phyloP scores from a whole-genome alignment of 2,329 filamentous ascomycete genomes.

The Colletotrichum theobromicola region DNA sequence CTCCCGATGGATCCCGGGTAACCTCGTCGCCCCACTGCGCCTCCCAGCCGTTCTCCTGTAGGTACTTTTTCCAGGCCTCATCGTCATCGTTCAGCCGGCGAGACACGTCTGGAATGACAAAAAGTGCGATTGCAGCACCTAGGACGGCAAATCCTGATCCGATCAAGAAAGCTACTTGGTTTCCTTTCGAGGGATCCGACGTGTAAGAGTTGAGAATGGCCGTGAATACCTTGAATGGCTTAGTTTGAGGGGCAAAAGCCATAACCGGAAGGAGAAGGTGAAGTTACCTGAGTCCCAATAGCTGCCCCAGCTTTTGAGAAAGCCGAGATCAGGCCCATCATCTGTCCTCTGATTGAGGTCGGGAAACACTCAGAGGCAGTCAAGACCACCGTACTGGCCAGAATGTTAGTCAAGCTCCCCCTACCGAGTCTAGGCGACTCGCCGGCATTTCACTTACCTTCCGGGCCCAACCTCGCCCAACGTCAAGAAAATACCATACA shows the following conservation, averaged over 20 bases:
- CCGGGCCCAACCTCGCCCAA: constrained; percentile 57
- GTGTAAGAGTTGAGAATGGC: constrained; percentile 52
- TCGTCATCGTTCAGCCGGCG: constrained; percentile 31
- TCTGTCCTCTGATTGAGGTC: constrained; percentile 53
- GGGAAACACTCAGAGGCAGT: constrained; percentile 53
- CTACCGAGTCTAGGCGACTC: not conserved
- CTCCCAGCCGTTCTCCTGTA: constrained; percentile 30
- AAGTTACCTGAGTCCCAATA: constrained; percentile 45
- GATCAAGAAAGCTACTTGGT: constrained; percentile 56
- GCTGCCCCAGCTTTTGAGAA: constrained; percentile 55
- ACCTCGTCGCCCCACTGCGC: constrained; percentile 32
- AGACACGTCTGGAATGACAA: constrained; percentile 45
- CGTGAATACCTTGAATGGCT: constrained; percentile 42
- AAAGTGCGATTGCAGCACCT: constrained; percentile 48
- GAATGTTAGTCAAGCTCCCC: not conserved
- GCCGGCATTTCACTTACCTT: constrained; percentile 30
- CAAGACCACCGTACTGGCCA: constrained; percentile 38
- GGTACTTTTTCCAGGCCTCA: constrained; percentile 33
- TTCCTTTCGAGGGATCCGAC: constrained; percentile 44
- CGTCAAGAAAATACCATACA: constrained; percentile 55
- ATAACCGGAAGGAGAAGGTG: not conserved
- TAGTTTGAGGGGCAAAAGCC: not conserved
- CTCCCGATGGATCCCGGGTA: constrained; percentile 27
- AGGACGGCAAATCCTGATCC: constrained; percentile 52
- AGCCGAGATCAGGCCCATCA: constrained; percentile 51